Evolutionary conservation across 2,329 filamentous ascomycete species (phyloP), one percentile per base, ranked within the genome.

Genomic region (Rasamsonia emersonii): DNA sequence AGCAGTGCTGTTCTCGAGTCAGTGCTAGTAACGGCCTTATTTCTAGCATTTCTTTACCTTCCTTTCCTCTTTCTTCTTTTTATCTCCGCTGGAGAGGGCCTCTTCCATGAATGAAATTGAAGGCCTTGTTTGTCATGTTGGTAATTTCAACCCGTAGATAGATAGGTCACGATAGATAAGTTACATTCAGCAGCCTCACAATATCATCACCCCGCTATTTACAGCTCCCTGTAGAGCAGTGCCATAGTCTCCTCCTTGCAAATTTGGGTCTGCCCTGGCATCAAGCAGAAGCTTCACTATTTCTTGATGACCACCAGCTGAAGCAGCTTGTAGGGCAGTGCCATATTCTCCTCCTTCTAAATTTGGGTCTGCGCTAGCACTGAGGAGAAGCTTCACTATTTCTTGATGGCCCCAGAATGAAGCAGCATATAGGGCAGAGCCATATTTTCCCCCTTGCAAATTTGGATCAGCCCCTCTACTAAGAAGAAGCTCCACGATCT

Each of bases 211-310:
- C n/a, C n/a, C n/a, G n/a, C n/a, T n/a, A n/a, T n/a, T n/a, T n/a
- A n/a, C n/a, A n/a, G 39, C 39, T 11, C 18, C 26, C 18, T 39
- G 35, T 15, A 43, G 28, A 9, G 36, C 36, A 17, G 17, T 26
- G 15, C 31, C 35, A 33, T 32, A 30, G 9, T 32, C 7, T 9
- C 37, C 43, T 27, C 38, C 33, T 18, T 42, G 32, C 5, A 33
- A 36, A 31, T 47, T 43, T 18, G 46, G 30, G 30, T 38, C 38
- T 6, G 24, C 9, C 14, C 43, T 42, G 10, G 11, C 19, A 15
- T 30, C 32, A 9, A 46, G 32, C 9, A 45, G 38, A n/a, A 37
- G 23, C 30, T 43, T 18, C 15, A 45, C 28, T n/a, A 40, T 23
- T 18, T 40, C 28, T 11, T 28, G n/a, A 26, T 42, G 18, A 18